Base-by-base conservation (phyloP, 2,329 filamentous ascomycete genomes). In the Ceratocystis albifundus region DNA sequence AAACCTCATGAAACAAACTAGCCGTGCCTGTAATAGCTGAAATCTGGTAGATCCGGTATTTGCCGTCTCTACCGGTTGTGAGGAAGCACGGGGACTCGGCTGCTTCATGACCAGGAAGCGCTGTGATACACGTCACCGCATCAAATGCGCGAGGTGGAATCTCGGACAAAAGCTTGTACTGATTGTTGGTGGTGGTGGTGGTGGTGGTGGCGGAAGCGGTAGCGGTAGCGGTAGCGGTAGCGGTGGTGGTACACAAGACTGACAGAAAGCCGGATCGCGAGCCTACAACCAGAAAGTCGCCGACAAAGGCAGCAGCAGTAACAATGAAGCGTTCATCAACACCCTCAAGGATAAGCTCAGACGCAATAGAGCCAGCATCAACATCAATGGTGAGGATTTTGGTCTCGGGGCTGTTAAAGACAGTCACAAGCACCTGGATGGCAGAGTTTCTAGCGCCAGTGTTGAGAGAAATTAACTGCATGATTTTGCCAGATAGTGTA, bases 21-120 rank as follows among this genome's bases (percentile, higher is more conserved):
- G 73, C 41, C 2, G 62, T 48, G 2, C 62, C 12, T 0, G 70
- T 68, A 2, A 69, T 65, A 2, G 73, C 28, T 45, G 73, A 65
- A 64, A 80, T 71, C 36, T 78, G 74, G 71, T 80, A 89, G 62
- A 93, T 84, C 48, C 87, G 83, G 70, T 88, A 91, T 62, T 80
- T 84, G 1, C 90, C 89, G 73, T 96, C 88, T 65, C 91, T 84
- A 48, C 88, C 88, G 2, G 88, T 89, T 0, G 87, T 87, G 15
- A 93, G 75, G 53, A 96, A 79, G 67, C 83, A 80, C 22, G 61
- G 68, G 30, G 63, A 70, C 12, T 69, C 65, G n/a, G 69, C 68
- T 41, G 71, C 62, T 22, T 62, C 55, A 65, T 71, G 70, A 10
- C 71, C 69, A 0, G 77, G 76, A 0, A 84, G 76, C 8, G 79